Conservation (phyloP, 331 rosid species). For the Pyracantha coccinea region DNA sequence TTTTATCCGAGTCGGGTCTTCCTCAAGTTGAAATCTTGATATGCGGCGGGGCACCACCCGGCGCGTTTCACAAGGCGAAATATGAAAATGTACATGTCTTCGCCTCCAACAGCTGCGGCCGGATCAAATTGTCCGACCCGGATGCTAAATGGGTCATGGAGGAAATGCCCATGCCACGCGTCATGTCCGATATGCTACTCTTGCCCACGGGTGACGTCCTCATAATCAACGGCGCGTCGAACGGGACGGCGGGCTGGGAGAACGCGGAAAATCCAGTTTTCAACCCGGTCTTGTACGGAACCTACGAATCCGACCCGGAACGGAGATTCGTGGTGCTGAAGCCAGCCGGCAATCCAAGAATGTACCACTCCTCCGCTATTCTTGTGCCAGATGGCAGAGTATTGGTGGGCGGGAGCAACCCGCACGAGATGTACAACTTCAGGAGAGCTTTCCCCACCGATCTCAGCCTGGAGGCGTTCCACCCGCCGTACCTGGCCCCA, state of each 20-base stretch:
- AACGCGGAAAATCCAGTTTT: constrained; percentile 42
- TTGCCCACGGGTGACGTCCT: constrained; percentile 54
- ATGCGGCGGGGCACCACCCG: constrained; percentile 63
- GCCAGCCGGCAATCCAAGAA: constrained; percentile 33
- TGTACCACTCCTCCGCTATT: constrained; percentile 71
- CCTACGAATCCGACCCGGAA: constrained; percentile 4
- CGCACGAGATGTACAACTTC: constrained; percentile 50
- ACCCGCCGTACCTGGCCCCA: constrained; percentile 46
- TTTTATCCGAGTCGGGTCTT: background rate
- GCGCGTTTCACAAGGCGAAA: constrained; percentile 31
- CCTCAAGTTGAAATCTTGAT: constrained; percentile 53
- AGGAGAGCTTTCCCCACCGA: constrained; percentile 45
- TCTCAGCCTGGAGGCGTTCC: constrained; percentile 53
- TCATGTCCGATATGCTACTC: constrained; percentile 65
- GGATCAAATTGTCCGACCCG: constrained; percentile 42
- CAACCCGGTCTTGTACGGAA: constrained; percentile 40
- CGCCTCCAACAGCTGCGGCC: constrained; percentile 52
- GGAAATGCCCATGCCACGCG: constrained; percentile 58
- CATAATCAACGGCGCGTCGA: constrained; percentile 57
- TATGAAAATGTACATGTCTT: constrained; percentile 13
- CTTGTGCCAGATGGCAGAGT: constrained; percentile 56
- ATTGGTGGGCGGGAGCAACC: constrained; percentile 84
- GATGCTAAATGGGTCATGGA: constrained; percentile 60
- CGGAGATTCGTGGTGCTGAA: constrained; percentile 32
- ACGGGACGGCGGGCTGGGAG: constrained; percentile 80